A percentile compares a stretch with the other conserved stretches of the same genome.
Conservation (phyloP, 352 stramenopile species). For the Globisporangium paroecandrum region DNA sequence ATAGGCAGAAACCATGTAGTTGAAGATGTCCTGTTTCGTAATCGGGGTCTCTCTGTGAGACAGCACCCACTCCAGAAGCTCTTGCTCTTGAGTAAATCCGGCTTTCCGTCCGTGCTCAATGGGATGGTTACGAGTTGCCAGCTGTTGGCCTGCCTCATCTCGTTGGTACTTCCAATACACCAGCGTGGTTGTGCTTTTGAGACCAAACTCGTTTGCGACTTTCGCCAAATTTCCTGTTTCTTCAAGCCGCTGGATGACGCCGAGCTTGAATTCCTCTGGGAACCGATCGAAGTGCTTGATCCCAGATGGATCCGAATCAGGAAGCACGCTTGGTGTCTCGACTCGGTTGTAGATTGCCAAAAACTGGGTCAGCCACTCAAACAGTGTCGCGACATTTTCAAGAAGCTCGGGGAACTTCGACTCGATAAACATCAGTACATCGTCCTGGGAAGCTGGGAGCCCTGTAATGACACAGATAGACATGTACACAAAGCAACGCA, state of each 20-base stretch:
- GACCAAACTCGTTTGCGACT: conserved; percentile 38
- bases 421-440: conserved; percentile 69
- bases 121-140: conserved; percentile 1
- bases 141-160: conserved; percentile 29
- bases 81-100: conserved; percentile 30
- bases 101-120: conserved; percentile 12
- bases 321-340: conserved; percentile 15
- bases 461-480: conserved; percentile 1
- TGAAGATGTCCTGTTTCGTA: conserved; percentile 61
- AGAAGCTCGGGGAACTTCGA: conserved; percentile 56
- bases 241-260: conserved; percentile 25
- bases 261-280: conserved; percentile 14
- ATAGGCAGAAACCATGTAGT: conserved; percentile 48
- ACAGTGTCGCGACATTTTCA: conserved; percentile 39
- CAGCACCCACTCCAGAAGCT: conserved; percentile 56
- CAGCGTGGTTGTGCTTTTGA: conserved; percentile 59
- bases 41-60: conserved; percentile 38
- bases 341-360: conserved; percentile 30
- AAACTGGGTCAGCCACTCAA: conserved; percentile 63
- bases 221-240: conserved; percentile 23
- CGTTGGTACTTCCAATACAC: conserved; percentile 52
- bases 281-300: conserved; percentile 11
- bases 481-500: neutral
- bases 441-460: conserved; percentile 33
- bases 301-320: conserved; percentile 4